A percentile compares a stretch with the other conserved stretches of the same genome.
Evolutionary conservation across 352 stramenopile species (phyloP).

Genomic region (Phytopythium boreale): DNA sequence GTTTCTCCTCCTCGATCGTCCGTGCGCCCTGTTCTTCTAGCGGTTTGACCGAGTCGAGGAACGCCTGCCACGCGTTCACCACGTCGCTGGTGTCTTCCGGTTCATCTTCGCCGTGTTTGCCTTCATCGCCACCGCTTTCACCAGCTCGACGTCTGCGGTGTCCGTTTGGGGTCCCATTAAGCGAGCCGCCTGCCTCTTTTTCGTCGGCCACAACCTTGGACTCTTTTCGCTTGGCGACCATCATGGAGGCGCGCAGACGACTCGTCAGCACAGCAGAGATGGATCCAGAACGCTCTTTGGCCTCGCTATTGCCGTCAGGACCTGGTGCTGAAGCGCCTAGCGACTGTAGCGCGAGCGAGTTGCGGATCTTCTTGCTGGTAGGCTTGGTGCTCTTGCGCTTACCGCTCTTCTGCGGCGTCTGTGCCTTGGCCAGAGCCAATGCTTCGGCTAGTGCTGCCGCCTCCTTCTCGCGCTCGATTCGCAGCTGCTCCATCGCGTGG

Average conservation of each 20-base stretch:
- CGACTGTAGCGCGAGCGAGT: background rate
- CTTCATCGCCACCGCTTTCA: conserved; percentile 1
- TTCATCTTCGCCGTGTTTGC: conserved; percentile 30
- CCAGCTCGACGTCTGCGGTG: conserved; percentile 10
- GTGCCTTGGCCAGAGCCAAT: background rate
- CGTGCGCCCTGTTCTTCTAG: conserved; percentile 4
- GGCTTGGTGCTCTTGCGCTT: conserved; percentile 10
- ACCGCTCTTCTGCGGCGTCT: conserved; percentile 10
- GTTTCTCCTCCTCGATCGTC: background rate
- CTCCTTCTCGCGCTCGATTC: conserved; percentile 40
- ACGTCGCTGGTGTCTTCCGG: conserved; percentile 62
- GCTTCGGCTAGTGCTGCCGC: conserved; percentile 24
- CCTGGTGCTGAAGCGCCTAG: background rate
- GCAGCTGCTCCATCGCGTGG: conserved; percentile 40
- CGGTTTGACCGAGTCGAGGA: conserved; percentile 39
- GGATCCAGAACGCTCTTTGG: background rate
- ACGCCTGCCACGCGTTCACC: conserved; percentile 52
- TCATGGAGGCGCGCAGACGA: conserved; percentile 10
- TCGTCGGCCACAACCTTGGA: conserved; percentile 4
- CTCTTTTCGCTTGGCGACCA: conserved; percentile 14
- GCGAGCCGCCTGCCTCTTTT: background rate
- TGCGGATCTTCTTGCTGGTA: background rate
- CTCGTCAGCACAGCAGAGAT: conserved; percentile 1
- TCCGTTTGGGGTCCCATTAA: background rate
- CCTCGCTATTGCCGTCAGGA: background rate